Evolutionary conservation across 345 rosid genomes (phyloP).

Genomic region (Salix dunnii): DNA sequence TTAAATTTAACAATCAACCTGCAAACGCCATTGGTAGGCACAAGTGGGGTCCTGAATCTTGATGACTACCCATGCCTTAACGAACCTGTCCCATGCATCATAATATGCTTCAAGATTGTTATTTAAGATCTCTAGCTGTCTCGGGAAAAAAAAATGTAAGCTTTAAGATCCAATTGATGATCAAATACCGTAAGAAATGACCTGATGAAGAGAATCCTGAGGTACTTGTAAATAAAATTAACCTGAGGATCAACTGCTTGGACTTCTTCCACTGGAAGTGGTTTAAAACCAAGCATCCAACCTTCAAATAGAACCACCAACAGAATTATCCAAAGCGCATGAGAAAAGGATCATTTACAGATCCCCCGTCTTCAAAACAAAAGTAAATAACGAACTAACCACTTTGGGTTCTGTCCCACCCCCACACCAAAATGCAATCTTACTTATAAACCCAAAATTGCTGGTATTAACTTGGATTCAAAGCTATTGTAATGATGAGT

Average conservation of each 20-base stretch:
- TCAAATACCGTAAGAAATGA: slow-evolving; percentile 4
- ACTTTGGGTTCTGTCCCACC: not conserved
- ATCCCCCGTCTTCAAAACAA: not conserved
- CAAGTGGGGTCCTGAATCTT: slow-evolving; percentile 83
- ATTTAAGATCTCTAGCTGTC: slow-evolving; percentile 71
- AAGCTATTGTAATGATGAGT: not conserved
- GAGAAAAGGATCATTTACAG: not conserved
- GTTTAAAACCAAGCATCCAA: slow-evolving; percentile 98
- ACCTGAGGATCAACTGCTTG: slow-evolving; percentile 90
- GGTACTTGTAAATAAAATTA: not conserved
- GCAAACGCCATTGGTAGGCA: slow-evolving; percentile 92
- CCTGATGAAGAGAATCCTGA: not conserved
- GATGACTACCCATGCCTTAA: slow-evolving; percentile 78
- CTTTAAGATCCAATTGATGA: not conserved
- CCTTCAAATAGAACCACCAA: slow-evolving; percentile 90
- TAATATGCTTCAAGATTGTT: slow-evolving; percentile 83
- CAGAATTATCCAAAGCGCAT: slow-evolving; percentile 14
- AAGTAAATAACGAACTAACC: not conserved
- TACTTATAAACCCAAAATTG: too few species aligned
- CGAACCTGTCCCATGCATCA: slow-evolving; percentile 86
- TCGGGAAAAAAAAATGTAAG: slow-evolving; percentile 9
- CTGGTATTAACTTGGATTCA: not conserved
- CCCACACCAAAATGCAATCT: not conserved
- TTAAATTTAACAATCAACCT: slow-evolving; percentile 40
- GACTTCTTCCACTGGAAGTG: slow-evolving; percentile 55